Evolutionary conservation across 73 alveolate genomes (phyloP).

Genomic region (Paraurostyla sp.): DNA sequence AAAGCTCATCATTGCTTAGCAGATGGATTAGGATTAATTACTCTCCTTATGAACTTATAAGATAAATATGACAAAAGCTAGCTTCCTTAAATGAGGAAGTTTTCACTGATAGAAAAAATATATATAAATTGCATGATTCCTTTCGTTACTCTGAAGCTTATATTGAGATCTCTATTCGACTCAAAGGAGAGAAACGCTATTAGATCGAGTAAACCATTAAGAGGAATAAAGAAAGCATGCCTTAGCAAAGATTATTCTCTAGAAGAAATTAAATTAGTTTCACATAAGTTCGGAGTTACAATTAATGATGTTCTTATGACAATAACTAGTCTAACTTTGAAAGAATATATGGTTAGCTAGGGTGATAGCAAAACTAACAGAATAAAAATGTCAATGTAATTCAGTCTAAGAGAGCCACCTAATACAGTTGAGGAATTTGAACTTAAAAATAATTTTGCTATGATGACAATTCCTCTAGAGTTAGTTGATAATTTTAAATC

Average conservation of each 20-base stretch:
- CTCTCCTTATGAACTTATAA: not conserved
- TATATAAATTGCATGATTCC: not conserved
- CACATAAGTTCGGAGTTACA: not conserved
- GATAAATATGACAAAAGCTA: slow-evolving; percentile 21
- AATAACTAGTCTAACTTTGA: not conserved
- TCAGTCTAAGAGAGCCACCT: slow-evolving; percentile 12
- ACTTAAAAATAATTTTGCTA: slow-evolving; percentile 28
- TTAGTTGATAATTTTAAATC: not conserved
- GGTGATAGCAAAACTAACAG: slow-evolving; percentile 20
- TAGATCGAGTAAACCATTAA: not conserved
- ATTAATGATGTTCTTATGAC: slow-evolving; percentile 34
- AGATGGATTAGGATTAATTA: slow-evolving; percentile 38
- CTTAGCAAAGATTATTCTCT: slow-evolving; percentile 8
- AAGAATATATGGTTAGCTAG: not conserved
- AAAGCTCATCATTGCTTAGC: slow-evolving; percentile 40
- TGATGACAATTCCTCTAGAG: slow-evolving; percentile 6
- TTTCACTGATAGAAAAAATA: not conserved
- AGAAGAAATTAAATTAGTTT: not conserved
- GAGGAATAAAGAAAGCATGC: slow-evolving; percentile 24
- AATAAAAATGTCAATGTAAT: not conserved
- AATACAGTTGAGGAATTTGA: not conserved
- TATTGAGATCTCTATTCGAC: not conserved
- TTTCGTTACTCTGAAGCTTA: not conserved
- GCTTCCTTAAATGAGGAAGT: slow-evolving; percentile 11
- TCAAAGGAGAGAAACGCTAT: slow-evolving; percentile 27